Conservation (phyloP, 2,329 filamentous ascomycete genomes). For the Shiraia sp. region DNA sequence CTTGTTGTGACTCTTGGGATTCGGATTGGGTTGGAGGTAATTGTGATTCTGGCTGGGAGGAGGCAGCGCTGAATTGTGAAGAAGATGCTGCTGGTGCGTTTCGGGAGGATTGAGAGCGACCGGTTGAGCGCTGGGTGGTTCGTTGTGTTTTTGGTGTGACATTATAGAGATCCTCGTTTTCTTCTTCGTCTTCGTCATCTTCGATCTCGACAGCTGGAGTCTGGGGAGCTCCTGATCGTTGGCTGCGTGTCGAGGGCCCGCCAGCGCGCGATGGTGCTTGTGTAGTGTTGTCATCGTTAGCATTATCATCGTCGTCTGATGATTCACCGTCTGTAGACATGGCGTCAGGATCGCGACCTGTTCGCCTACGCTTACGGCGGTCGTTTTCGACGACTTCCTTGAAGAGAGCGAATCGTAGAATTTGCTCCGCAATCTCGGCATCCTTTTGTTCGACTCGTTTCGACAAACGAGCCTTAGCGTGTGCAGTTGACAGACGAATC, state of each 20-base stretch:
- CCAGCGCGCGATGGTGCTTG: constrained; percentile 42
- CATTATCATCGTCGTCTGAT: constrained; percentile 64
- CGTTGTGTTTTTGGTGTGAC: constrained; percentile 55
- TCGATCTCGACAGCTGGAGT: constrained; percentile 42
- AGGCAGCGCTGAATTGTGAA: constrained; percentile 73
- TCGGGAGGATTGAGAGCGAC: constrained; percentile 33
- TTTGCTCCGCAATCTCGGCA: constrained; percentile 82
- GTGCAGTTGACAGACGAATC: constrained; percentile 95
- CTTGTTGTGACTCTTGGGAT: constrained; percentile 40
- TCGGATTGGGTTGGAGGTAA: constrained; percentile 59
- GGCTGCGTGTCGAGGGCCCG: constrained; percentile 40
- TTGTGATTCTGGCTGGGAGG: constrained; percentile 77
- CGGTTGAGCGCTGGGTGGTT: constrained; percentile 48
- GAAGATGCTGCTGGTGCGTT: constrained; percentile 43
- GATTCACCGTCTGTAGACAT: constrained; percentile 62
- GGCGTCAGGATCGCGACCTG: constrained; percentile 62
- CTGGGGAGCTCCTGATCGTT: constrained; percentile 25
- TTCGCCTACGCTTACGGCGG: constrained; percentile 81
- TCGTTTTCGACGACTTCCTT: constrained; percentile 85
- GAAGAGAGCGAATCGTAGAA: constrained; percentile 93
- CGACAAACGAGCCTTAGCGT: constrained; percentile 89
- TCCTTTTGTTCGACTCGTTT: constrained; percentile 88
- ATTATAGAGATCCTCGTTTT: constrained; percentile 59
- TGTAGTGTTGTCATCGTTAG: constrained; percentile 46
- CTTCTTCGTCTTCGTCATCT: constrained; percentile 57